Base-by-base conservation (phyloP, 805 yeast species). In the Cyberlindnera suaveolens region DNA sequence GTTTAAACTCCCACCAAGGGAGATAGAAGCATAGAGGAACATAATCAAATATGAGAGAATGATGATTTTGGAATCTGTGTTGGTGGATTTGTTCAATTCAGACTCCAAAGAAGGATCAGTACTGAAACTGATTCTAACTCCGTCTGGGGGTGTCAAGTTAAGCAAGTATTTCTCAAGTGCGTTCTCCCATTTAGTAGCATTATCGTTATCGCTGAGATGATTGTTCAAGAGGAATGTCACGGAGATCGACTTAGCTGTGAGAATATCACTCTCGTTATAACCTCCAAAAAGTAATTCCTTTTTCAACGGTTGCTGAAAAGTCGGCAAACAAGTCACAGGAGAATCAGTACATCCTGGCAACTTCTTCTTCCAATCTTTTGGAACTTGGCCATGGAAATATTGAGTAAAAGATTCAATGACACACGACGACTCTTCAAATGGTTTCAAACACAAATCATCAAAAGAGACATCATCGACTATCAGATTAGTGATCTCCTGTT, bases 271-370 rank as follows among this genome's bases (percentile, higher is more conserved):
- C 26, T 65, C 68, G 5, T 64, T 59, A 41, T 58, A 61, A 0
- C 78, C 80, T 15, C 91, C 90, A 62, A 91, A 86, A 4, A 91
- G 60, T 16, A 88, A 52, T 41, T 81, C 77, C 23, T 79, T 76
- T 52, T 80, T 83, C 48, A 91, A 67, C 0, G 98, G 98, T 60
- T 89, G 97, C 56, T 87, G 96, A 63, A 90, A 91, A 0, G 81
- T 64, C 0, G 99, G 98, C 33, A 91, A 66, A 58, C 99, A 91
- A 49, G 77, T 82, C 2, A 91, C 97, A 0, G 98, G 98, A 1
- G 87, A 77, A 16, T 73, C 68, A 0, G 93, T 72, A 59, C 99
- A 91, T 4, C 63, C 57, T 41, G 68, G 55, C 10, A 91, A 57
- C 41, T 74, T 66, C 2, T 56, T 49, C 34, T 68, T 58, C 96